Conservation (phyloP, 2,329 filamentous ascomycete genomes). For the Pseudocercospora pini-densiflorae region DNA sequence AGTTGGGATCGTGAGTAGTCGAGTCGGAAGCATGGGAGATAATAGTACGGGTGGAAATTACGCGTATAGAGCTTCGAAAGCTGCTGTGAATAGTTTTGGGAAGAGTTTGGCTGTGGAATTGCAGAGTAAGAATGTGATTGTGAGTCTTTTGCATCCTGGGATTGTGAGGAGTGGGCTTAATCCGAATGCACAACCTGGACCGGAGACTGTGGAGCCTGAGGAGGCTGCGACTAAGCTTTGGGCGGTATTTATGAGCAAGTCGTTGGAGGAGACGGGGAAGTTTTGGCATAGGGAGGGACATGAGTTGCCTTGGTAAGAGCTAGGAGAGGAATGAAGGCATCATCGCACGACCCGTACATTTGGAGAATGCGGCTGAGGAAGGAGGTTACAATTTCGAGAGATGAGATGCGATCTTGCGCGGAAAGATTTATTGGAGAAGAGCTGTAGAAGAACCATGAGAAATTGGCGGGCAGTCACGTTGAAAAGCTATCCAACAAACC, state of each 20-base stretch:
- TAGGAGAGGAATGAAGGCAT: neutral
- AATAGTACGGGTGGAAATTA: conserved; percentile 50
- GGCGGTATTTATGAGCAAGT: conserved; percentile 46
- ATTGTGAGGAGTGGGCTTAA: conserved; percentile 47
- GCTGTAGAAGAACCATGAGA: neutral
- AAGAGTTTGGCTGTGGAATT: conserved; percentile 51
- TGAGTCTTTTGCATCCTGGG: conserved; percentile 51
- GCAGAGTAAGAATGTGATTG: conserved; percentile 44
- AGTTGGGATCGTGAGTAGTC: conserved; percentile 49
- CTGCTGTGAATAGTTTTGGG: conserved; percentile 51
- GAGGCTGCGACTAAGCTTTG: conserved; percentile 52
- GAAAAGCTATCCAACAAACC: neutral
- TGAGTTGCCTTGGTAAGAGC: conserved; percentile 49
- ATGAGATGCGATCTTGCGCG: neutral
- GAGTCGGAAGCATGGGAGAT: conserved; percentile 50
- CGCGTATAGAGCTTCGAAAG: conserved; percentile 51
- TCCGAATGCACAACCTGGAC: conserved; percentile 26
- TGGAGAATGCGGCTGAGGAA: neutral
- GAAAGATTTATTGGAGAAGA: neutral
- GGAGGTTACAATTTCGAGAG: neutral
- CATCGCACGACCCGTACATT: neutral
- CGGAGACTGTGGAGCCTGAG: conserved; percentile 50
- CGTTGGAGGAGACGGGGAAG: conserved; percentile 47
- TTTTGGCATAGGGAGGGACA: conserved; percentile 52
- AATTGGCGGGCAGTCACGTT: too few species aligned